These are phyloP conservation scores for Jatropha multifida DNA, from an alignment of 441 rosid genomes.

Conservation along the genomic window DNA sequence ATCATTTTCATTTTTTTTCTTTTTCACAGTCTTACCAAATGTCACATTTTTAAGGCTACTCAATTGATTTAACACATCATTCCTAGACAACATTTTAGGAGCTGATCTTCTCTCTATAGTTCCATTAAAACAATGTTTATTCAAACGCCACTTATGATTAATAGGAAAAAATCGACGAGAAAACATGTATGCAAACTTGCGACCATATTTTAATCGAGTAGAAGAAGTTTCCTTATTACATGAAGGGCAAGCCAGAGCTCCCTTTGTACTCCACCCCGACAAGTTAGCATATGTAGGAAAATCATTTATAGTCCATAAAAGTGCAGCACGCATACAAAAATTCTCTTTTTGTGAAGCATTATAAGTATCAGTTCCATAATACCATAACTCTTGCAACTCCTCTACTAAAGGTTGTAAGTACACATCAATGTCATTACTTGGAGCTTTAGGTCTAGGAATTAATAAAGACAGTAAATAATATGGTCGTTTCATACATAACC, in stretches of 20 bases:
- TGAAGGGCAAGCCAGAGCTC: background rate
- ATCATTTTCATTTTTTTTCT: too few relatives aligned
- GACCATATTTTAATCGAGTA: background rate
- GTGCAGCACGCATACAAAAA: background rate
- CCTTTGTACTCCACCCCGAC: conserved; percentile 30
- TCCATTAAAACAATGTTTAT: too few relatives aligned
- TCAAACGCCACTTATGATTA: too few relatives aligned
- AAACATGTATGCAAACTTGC: background rate
- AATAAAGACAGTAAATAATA: background rate
- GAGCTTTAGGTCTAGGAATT: conserved; percentile 2
- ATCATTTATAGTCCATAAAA: conserved; percentile 22
- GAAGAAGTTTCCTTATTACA: background rate
- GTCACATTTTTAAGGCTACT: too few relatives aligned
- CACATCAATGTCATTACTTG: conserved; percentile 18
- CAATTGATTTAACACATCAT: too few relatives aligned
- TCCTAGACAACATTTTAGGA: too few relatives aligned
- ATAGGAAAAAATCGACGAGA: background rate
- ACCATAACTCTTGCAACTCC: conserved; percentile 22
- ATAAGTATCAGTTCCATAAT: too few relatives aligned
- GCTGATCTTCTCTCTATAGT: too few relatives aligned
- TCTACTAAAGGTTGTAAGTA: conserved; percentile 23
- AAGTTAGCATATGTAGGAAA: conserved; percentile 14
- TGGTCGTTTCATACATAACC: conserved; percentile 18
- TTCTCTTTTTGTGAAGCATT: conserved; percentile 11
- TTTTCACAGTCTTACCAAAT: too few relatives aligned